A percentile compares a stretch with the other conserved stretches of the same genome.
Conservation (phyloP, 73 alveolate species). For the Paraurostyla sp. region DNA sequence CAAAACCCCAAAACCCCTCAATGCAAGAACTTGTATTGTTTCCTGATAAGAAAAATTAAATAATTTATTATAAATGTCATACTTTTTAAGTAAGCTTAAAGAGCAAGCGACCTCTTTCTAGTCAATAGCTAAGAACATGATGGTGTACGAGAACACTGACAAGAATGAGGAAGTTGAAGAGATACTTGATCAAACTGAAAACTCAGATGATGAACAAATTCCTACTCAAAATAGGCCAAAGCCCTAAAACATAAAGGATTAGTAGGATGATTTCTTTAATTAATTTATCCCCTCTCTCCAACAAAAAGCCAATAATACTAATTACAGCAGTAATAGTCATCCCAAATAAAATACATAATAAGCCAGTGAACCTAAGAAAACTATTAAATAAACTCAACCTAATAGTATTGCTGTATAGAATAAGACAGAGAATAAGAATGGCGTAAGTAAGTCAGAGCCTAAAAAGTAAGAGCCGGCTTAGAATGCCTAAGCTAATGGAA, state of each 20-base stretch:
- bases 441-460: neutral
- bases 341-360: neutral
- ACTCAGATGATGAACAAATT: conserved; percentile 14
- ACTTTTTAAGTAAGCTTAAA: conserved; percentile 6
- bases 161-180: conserved; percentile 4
- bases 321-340: neutral
- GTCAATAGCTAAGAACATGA: conserved; percentile 30
- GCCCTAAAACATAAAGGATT: neutral
- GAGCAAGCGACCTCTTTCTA: conserved; percentile 20
- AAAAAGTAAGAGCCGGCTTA: neutral
- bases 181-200: neutral
- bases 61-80: no score
- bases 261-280: conserved; percentile 31
- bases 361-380: neutral
- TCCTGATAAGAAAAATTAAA: no score
- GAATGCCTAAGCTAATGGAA: neutral
- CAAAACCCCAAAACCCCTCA: no score
- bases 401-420: neutral
- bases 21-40: no score
- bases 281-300: neutral
- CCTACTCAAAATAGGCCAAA: neutral
- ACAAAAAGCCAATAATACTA: neutral
- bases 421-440: no score
- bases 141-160: neutral
- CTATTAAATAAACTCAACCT: neutral